Percentiles rank a stretch among this genome's conserved stretches.
Evolutionary conservation across 1,284 basidiomycete genomes (phyloP).

Genomic region (Cryptococcus floricola): DNA sequence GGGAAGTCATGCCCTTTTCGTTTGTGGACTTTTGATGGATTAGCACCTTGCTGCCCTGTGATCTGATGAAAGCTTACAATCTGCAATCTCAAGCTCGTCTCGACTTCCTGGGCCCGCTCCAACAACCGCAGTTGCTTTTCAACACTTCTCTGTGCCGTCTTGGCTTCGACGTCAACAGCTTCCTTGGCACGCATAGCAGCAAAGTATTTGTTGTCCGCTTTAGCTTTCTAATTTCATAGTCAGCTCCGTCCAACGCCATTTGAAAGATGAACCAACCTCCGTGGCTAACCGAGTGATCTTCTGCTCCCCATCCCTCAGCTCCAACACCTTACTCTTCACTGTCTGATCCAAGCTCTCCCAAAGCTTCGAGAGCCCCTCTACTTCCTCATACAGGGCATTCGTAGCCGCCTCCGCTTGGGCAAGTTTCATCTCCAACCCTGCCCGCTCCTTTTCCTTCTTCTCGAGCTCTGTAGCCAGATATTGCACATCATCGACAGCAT

Average conservation of each 20-base stretch:
- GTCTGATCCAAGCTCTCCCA: slow-evolving; percentile 85
- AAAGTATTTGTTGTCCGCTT: slow-evolving; percentile 93
- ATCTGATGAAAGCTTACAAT: slow-evolving; percentile 52
- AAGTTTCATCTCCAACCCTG: slow-evolving; percentile 54
- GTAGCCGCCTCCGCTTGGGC: slow-evolving; percentile 59
- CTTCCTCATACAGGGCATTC: slow-evolving; percentile 73
- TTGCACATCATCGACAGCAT: slow-evolving; percentile 53
- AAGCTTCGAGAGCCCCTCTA: slow-evolving; percentile 78
- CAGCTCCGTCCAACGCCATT: not conserved
- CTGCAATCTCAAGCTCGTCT: slow-evolving; percentile 59
- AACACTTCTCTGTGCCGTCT: slow-evolving; percentile 60
- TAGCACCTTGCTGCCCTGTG: not conserved
- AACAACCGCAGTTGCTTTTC: slow-evolving; percentile 77
- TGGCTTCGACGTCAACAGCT: slow-evolving; percentile 70
- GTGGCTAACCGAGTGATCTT: slow-evolving; percentile 60
- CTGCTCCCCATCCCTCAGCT: slow-evolving; percentile 72
- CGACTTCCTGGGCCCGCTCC: slow-evolving; percentile 65
- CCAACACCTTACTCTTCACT: slow-evolving; percentile 77
- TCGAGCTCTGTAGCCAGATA: slow-evolving; percentile 58
- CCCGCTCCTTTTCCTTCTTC: slow-evolving; percentile 61
- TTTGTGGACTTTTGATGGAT: slow-evolving; percentile 51
- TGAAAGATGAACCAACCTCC: slow-evolving; percentile 55
- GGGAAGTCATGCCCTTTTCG: slow-evolving; percentile 53
- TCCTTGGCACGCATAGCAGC: slow-evolving; percentile 87
- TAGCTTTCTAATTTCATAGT: slow-evolving; percentile 62